These are phyloP conservation scores for Fagopyrum esculentum DNA, from an alignment of 148 eudicot genomes.

Conservation along the genomic window DNA sequence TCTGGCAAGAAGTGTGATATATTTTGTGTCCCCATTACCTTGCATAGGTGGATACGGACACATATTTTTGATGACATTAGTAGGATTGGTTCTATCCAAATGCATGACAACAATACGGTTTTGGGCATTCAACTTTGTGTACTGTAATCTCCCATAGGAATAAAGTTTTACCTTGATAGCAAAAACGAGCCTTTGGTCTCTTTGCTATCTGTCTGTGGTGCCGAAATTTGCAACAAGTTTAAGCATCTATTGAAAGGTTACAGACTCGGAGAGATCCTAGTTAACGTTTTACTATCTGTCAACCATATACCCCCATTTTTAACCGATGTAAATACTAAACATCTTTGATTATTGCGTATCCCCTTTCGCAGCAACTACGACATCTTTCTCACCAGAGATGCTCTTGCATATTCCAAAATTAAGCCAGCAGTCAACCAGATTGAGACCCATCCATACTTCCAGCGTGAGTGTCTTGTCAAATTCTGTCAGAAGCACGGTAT, in stretches of 20 bases:
- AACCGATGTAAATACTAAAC: neutral
- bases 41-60: neutral
- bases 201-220: neutral
- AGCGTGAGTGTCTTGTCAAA: slow-evolving; percentile 79
- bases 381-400: slow-evolving; percentile 77
- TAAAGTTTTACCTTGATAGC: neutral
- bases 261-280: neutral
- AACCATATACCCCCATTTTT: neutral
- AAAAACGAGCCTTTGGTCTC: neutral
- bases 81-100: neutral
- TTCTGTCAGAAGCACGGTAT: slow-evolving; percentile 85
- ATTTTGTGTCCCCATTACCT: neutral
- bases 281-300: neutral
- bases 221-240: neutral
- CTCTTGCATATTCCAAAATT: slow-evolving; percentile 79
- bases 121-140: neutral
- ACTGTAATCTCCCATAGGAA: neutral
- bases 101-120: neutral
- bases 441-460: slow-evolving; percentile 92
- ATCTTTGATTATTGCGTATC: neutral
- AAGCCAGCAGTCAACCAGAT: slow-evolving; percentile 99
- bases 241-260: neutral
- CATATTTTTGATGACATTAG: neutral
- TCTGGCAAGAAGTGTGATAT: neutral
- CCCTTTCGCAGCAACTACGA: slow-evolving; percentile 81